Conservation (phyloP, 768 basidiomycete species). For the Macrolepiota albuminosa region DNA sequence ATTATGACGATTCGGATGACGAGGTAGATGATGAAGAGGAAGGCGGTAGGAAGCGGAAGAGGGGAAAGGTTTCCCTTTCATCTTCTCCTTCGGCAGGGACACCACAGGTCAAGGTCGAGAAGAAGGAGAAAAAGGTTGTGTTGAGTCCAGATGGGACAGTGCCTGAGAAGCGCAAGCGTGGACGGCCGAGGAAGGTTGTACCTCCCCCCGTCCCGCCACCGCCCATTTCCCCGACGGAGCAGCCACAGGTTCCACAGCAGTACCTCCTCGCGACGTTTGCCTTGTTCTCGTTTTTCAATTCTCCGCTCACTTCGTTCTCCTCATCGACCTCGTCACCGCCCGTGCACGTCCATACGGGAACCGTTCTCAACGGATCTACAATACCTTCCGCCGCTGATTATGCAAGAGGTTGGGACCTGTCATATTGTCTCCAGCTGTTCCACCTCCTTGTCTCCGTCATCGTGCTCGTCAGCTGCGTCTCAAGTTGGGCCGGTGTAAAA, state of each 20-base stretch:
- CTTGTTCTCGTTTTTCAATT: constrained; percentile 83
- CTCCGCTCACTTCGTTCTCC: constrained; percentile 49
- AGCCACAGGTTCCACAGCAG: constrained; percentile 34
- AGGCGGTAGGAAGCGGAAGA: constrained; percentile 55
- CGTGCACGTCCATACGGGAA: constrained; percentile 52
- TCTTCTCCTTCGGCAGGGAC: constrained; percentile 1
- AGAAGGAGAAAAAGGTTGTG: constrained; percentile 44
- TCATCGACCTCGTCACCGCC: constrained; percentile 20
- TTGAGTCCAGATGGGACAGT: constrained; percentile 27
- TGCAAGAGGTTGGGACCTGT: constrained; percentile 36
- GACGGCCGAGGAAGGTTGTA: constrained; percentile 71
- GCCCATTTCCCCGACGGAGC: constrained; percentile 19
- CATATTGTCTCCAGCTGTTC: constrained; percentile 54
- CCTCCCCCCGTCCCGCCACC: constrained; percentile 35
- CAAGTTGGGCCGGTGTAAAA: constrained; percentile 35
- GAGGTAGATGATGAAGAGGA: constrained; percentile 43
- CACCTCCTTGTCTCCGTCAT: constrained; percentile 64
- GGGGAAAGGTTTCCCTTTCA: constrained; percentile 42
- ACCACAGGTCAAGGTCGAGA: constrained; percentile 33
- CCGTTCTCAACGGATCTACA: constrained; percentile 39
- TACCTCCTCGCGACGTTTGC: constrained; percentile 82
- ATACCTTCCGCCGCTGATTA: constrained; percentile 13
- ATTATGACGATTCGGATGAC: constrained; percentile 54
- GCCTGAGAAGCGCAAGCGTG: constrained; percentile 80
- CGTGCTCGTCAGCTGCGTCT: constrained; percentile 52